Evolutionary conservation across 345 rosid species (phyloP), one percentile per base, ranked within the genome.

Genomic region (Salix udensis): DNA sequence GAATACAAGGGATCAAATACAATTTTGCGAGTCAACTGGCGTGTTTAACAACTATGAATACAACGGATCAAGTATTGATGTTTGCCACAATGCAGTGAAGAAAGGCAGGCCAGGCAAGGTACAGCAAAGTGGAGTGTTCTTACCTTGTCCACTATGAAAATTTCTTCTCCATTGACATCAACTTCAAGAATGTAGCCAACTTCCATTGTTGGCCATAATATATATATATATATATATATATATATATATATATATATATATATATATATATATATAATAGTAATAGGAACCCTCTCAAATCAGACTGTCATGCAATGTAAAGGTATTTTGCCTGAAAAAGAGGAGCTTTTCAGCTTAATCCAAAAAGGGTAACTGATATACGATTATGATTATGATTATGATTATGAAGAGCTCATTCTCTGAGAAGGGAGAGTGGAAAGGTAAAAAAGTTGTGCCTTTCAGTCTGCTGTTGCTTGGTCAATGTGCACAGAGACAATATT

Each of bases 131-230:
- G 74, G 67, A 26, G 67, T 18, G 12, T 37, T 28, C 2, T 44
- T 81, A 88, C 91, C 94, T 81, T 84, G 83, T 85, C 76, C 70
- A 87, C 91, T 70, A 77, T 65, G 88, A 90, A 86, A 80, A 65
- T 74, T 34, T 83, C 86, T 73, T 86, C 81, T 11, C 88, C 92
- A 66, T 90, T 86, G 85, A 90, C 87, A 11, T 88, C 91, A 14
- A 87, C 89, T 83, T 84, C 77, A 78, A 87, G 87, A 75, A 84
- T 77, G 78, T 86, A 83, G 81, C 86, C 74, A 19, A 14, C 34
- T 77, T 77, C 85, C 92, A 87, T 87, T 16, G 66, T 67, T 28
- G 55, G n/a, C 55, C 75, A 73, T 48, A 26, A 19, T n/a, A n/a
- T n/a, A n/a, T n/a, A n/a, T n/a, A n/a, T n/a, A n/a, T n/a, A n/a